These are phyloP conservation scores for Sicyos baderoa DNA, from an alignment of 306 rosid genomes.

Conservation along the genomic window DNA sequence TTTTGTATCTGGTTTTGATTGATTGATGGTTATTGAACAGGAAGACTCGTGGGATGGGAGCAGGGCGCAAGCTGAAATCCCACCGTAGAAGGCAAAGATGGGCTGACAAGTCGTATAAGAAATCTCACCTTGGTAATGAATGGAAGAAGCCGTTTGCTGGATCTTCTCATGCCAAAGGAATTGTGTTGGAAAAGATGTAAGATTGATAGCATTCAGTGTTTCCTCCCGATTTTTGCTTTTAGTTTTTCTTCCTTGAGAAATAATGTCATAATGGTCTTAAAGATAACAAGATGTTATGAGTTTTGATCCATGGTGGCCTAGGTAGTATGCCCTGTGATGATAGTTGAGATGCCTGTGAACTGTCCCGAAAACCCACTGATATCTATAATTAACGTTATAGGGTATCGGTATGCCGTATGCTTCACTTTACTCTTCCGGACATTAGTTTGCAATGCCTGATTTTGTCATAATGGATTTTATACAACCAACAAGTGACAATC, in stretches of 20 bases:
- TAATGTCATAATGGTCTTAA: no score
- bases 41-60: slow-evolving; percentile 78
- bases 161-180: slow-evolving; percentile 78
- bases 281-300: no score
- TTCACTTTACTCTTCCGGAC: not conserved
- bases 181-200: slow-evolving; percentile 64
- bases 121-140: slow-evolving; percentile 46
- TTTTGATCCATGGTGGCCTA: no score
- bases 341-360: no score
- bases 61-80: slow-evolving; percentile 41
- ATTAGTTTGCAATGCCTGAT: not conserved
- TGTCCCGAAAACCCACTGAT: no score
- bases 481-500: not conserved
- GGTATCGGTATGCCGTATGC: not conserved
- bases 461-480: not conserved
- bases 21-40: slow-evolving; percentile 22
- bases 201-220: not conserved
- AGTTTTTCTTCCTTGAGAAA: not conserved
- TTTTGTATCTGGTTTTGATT: not conserved
- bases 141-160: slow-evolving; percentile 91
- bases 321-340: no score
- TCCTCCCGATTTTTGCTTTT: not conserved
- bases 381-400: not conserved
- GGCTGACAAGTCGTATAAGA: slow-evolving; percentile 16
- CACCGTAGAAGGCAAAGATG: slow-evolving; percentile 22